phyloP scores from a whole-genome alignment of 2,329 filamentous ascomycete species.

The Colletotrichum sp. region DNA sequence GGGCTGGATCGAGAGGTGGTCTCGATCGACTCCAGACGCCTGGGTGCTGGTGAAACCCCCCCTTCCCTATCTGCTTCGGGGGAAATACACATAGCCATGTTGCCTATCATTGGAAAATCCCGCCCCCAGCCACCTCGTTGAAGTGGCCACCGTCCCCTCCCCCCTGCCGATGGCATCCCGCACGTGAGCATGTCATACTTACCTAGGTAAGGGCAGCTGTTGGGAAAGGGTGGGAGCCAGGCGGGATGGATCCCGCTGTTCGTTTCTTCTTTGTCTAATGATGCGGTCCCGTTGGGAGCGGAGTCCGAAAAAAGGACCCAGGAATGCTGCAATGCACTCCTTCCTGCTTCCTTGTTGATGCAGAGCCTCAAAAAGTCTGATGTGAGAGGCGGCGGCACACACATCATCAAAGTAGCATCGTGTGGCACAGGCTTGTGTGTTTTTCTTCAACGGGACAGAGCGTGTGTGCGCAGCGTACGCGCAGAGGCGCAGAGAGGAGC shows the following conservation, averaged over 20 bases:
- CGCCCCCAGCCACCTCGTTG: neutral
- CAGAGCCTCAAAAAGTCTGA: conserved; percentile 16
- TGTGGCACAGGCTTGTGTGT: neutral
- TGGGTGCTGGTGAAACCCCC: conserved; percentile 7
- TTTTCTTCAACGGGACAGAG: conserved; percentile 3
- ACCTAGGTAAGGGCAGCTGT: neutral
- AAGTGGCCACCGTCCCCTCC: neutral
- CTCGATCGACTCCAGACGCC: conserved; percentile 18
- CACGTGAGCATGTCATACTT: conserved; percentile 1
- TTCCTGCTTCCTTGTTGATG: neutral
- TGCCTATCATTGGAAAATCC: neutral
- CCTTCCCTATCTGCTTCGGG: conserved; percentile 2
- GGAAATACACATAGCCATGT: neutral
- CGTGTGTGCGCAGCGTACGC: neutral
- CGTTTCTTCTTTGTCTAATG: neutral
- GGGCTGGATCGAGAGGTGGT: conserved; percentile 6
- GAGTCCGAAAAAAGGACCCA: neutral
- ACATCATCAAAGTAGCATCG: neutral
- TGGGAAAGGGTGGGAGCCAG: neutral
- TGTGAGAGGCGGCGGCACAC: neutral
- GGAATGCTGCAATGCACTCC: neutral
- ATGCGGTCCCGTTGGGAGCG: neutral
- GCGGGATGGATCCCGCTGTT: neutral
- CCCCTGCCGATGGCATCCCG: neutral
- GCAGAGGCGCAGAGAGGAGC: neutral